Percentiles rank a stretch among this genome's conserved stretches.
Evolutionary conservation across 257 asterid genomes (phyloP).

Genomic region (Schizonepeta tenuifolia): DNA sequence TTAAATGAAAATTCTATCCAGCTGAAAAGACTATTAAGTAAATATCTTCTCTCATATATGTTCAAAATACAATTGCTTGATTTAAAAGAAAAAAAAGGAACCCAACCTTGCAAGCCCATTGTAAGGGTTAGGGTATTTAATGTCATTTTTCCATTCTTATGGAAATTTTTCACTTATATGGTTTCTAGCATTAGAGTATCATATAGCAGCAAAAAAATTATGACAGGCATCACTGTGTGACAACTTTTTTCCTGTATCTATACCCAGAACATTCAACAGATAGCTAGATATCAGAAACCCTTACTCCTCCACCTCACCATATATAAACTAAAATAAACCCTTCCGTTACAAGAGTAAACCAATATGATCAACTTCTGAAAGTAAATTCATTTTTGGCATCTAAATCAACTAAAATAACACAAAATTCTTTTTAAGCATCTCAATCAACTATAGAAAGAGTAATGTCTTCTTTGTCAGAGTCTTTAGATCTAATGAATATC

Average conservation of each 20-base stretch:
- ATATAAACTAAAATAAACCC: too few species aligned
- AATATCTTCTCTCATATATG: background rate
- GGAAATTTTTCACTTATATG: background rate
- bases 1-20: background rate
- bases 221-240: background rate
- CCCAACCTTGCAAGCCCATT: background rate
- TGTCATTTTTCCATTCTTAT: background rate
- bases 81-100: background rate
- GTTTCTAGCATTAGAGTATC: background rate
- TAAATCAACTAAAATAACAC: background rate
- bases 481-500: background rate
- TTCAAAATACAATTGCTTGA: slow-evolving; percentile 6
- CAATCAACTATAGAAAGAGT: background rate
- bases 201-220: background rate
- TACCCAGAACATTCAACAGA: background rate
- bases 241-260: background rate
- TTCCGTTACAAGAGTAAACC: too few species aligned
- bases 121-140: background rate
- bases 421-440: background rate
- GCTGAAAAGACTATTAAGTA: background rate
- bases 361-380: too few species aligned
- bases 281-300: background rate
- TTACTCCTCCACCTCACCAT: background rate
- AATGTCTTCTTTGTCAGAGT: background rate
- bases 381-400: too few species aligned